phyloP scores from a whole-genome alignment of 306 rosid genomes.

The Ceratonia siliqua region DNA sequence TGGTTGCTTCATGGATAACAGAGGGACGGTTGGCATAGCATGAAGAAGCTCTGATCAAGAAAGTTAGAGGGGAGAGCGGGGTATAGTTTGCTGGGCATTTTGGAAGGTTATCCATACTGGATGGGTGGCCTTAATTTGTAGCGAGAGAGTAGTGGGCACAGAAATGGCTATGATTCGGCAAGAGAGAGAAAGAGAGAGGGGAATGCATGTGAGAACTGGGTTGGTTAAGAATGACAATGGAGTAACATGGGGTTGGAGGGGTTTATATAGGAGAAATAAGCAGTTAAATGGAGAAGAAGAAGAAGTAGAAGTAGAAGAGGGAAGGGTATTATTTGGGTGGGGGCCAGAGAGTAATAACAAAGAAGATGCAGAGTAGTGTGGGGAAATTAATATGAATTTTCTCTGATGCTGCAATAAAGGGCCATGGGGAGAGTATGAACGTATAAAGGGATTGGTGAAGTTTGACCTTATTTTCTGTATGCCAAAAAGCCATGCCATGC shows the following conservation, averaged over 20 bases:
- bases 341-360: not conserved
- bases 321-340: not conserved
- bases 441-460: too few species aligned
- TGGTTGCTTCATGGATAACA: conserved; percentile 45
- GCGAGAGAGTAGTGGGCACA: too few species aligned
- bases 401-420: not conserved
- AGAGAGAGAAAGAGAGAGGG: too few species aligned
- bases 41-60: conserved; percentile 55
- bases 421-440: too few species aligned
- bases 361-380: not conserved
- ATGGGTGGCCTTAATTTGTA: too few species aligned
- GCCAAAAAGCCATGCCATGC: too few species aligned
- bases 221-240: not conserved
- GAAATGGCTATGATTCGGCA: too few species aligned
- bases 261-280: not conserved
- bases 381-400: not conserved
- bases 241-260: not conserved
- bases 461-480: not conserved
- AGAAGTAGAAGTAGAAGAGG: not conserved
- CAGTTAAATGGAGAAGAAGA: too few species aligned
- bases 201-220: too few species aligned
- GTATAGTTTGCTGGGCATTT: conserved; percentile 54
- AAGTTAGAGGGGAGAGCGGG: conserved; percentile 54
- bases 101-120: conserved; percentile 43
- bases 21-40: conserved; percentile 58